Evolutionary conservation across 768 basidiomycete species (phyloP), one percentile per base, ranked within the genome.

Genomic region (Hygrophorus russula): DNA sequence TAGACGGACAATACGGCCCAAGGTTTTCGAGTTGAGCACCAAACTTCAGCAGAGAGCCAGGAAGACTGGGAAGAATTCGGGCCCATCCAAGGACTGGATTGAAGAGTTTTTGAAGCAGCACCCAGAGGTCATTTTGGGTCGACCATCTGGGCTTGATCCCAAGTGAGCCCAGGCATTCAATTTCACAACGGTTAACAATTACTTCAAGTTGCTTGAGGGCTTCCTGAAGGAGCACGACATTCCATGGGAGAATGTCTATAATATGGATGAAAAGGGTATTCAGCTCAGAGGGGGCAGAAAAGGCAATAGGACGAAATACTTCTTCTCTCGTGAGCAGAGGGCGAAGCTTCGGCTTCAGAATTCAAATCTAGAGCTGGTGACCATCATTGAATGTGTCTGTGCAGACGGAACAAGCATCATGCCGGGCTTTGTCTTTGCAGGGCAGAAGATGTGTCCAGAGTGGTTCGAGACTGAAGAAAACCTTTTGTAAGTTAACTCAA

Each of bases 241-340:
- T 13, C 61, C 59, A 4, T 42, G 47, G 13, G 51, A 58, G 36
- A 57, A 66, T 40, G 37, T 56, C 12, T 64, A 52, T n/a, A 65
- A 64, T 43, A 59, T 62, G 60, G 61, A 64, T 47, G 59, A 65
- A 49, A 65, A 64, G 42, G 64, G 61, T 0, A 45, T 52, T 35
- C 29, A 31, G 17, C 20, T 39, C 14, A 18, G 41, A 20, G 38
- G 19, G 11, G 35, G 14, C 2, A 10, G 14, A 36, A 14, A 24
- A 24, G 24, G 35, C 35, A 8, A 14, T 7, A 10, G 35, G 14
- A 36, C 35, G 13, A 9, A 36, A 36, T 19, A 36, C 19, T 9
- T 36, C 35, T 71, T 24, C 59, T 73, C 33, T 69, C 66, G 44
- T 39, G 65, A 32, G 66, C 58, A 7, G 51, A 51, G 36, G 42